These are phyloP conservation scores for Dactylellina leptospora DNA, from an alignment of 2,329 filamentous ascomycete genomes.

Conservation along the genomic window DNA sequence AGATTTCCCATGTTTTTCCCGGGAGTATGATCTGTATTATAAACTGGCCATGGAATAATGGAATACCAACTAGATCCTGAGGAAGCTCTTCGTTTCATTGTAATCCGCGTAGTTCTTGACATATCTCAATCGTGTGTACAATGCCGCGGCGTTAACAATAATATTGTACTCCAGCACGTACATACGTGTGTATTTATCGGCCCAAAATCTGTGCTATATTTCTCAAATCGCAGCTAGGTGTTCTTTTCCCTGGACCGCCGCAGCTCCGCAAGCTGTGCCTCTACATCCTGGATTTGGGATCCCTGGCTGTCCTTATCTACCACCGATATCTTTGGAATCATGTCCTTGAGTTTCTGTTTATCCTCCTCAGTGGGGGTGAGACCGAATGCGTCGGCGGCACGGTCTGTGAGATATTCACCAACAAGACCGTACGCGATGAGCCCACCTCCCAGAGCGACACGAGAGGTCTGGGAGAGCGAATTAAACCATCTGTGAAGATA, in stretches of 20 bases:
- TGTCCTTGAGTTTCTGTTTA: slow-evolving; percentile 70
- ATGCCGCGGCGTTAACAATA: no score
- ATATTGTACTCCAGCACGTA: no score
- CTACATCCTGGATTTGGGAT: slow-evolving; percentile 29
- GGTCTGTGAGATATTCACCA: slow-evolving; percentile 78
- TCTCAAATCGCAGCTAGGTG: neutral
- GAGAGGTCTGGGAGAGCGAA: slow-evolving; percentile 74
- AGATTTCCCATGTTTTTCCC: neutral
- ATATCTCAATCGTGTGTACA: no score
- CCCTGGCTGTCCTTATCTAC: slow-evolving; percentile 65
- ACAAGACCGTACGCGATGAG: slow-evolving; percentile 78
- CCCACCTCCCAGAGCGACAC: slow-evolving; percentile 75
- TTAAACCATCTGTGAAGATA: slow-evolving; percentile 70
- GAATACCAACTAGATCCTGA: slow-evolving; percentile 33
- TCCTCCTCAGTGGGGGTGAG: slow-evolving; percentile 78
- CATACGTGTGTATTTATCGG: no score
- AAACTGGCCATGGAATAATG: slow-evolving; percentile 38
- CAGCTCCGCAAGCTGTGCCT: slow-evolving; percentile 19
- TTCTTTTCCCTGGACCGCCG: slow-evolving; percentile 17
- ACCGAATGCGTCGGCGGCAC: slow-evolving; percentile 76
- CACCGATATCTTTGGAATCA: slow-evolving; percentile 70
- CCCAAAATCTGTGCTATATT: neutral
- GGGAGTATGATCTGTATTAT: slow-evolving; percentile 51
- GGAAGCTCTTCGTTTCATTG: neutral
- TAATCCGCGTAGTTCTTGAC: no score